Evolutionary conservation across 2,329 filamentous ascomycete species (phyloP), one percentile per base, ranked within the genome.

Genomic region (Aureobasidium leucospermi): DNA sequence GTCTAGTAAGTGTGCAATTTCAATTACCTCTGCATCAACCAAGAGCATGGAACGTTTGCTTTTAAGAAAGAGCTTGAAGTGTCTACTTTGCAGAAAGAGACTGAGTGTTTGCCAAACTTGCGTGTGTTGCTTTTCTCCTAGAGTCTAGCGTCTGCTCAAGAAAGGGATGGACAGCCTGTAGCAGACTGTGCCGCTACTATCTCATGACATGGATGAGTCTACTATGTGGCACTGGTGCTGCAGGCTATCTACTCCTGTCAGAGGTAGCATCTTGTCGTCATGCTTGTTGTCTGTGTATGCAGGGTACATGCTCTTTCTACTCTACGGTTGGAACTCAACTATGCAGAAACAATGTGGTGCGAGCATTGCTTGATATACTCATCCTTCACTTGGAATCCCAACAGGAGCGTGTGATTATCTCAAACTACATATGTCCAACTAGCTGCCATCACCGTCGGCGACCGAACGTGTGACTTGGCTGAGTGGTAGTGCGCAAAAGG

Each of bases 401-500:
- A 23, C 23, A 23, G 23, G 23, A 23, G 23, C 23, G 28, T 4
- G 7, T 32, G 29, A 16, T 45, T 19, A 16, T 45, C n/a, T 29
- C 39, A 28, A 38, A 13, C 52, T 56, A 56, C 31, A 46, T 56
- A 46, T 46, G 29, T 23, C 29, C 31, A 46, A n/a, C 36, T 56
- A 31, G 28, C 52, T 7, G 52, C 16, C 41, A 31, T 10, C 28
- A 4, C 16, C 39, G 1, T 9, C 28, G 13, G 9, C 41, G 52
- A 56, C 52, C 19, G 52, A 46, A 56, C 13, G 16, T n/a, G 39
- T 41, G 16, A 13, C 41, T 56, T 56, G 52, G 52, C 28, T 16
- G 39, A 36, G 52, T 56, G 52, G 52, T 29, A 45, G 10, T 38
- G 52, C 8, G 10, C 39, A 56, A 56, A 56, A 46, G 52, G 28